Evolutionary conservation across 169 alveolate species (phyloP).

Genomic region (Babesia caballi): DNA sequence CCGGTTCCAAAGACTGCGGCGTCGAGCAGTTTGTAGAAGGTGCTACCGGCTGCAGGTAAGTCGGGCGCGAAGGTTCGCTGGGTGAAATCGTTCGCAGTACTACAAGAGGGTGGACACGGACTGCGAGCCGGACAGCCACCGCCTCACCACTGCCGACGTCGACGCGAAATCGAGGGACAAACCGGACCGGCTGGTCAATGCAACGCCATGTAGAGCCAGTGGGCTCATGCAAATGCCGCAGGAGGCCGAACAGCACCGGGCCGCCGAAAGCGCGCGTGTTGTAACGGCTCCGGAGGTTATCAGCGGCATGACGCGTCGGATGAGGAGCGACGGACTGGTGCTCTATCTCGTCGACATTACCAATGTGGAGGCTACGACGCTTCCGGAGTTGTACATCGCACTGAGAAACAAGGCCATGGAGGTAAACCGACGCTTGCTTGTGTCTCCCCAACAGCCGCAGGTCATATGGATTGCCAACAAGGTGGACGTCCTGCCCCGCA

Average conservation of each 20-base stretch:
- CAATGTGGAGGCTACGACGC: constrained; percentile 80
- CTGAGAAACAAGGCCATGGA: constrained; percentile 76
- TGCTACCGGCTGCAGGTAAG: constrained; percentile 73
- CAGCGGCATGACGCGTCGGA: constrained; percentile 53
- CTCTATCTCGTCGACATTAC: constrained; percentile 77
- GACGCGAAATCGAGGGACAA: not conserved
- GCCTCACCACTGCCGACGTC: not conserved
- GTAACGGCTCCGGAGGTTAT: constrained; percentile 55
- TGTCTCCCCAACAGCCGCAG: too few relatives aligned
- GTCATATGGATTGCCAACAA: constrained; percentile 82
- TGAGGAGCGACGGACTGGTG: constrained; percentile 74
- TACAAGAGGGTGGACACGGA: constrained; percentile 54
- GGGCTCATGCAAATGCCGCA: constrained; percentile 30
- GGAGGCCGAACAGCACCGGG: constrained; percentile 29
- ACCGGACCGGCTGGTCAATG: not conserved
- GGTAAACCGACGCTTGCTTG: too few relatives aligned
- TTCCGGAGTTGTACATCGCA: constrained; percentile 83
- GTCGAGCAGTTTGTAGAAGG: constrained; percentile 69
- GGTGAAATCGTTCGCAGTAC: constrained; percentile 3
- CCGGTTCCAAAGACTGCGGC: constrained; percentile 53
- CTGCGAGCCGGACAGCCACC: constrained; percentile 22
- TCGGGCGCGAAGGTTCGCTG: not conserved
- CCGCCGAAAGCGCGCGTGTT: constrained; percentile 1
- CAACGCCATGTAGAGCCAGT: not conserved
- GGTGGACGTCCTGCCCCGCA: constrained; percentile 79